Conservation (phyloP, 345 rosid genomes). For the Eucalyptus tenuipes region DNA sequence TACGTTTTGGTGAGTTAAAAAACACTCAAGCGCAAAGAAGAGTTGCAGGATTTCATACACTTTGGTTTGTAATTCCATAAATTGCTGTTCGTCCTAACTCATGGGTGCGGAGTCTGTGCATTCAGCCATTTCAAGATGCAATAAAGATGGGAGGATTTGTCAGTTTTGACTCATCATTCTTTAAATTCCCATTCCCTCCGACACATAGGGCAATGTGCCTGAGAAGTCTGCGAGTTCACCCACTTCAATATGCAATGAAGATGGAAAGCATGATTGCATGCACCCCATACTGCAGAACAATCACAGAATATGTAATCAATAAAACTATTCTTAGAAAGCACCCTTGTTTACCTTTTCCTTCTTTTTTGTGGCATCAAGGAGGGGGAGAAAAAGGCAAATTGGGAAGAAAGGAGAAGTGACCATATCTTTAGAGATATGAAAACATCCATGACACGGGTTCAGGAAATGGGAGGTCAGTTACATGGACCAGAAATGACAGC, state of each 20-base stretch:
- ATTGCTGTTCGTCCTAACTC: conserved; percentile 72
- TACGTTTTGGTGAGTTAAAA: neutral
- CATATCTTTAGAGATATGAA: neutral
- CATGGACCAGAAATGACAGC: neutral
- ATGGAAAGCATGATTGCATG: conserved; percentile 76
- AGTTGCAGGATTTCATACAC: neutral
- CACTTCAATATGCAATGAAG: conserved; percentile 94
- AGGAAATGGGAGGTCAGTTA: neutral
- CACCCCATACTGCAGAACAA: conserved; percentile 45
- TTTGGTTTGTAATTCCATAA: conserved; percentile 29
- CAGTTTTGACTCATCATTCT: conserved; percentile 7
- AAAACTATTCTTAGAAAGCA: neutral
- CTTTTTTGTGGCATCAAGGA: neutral
- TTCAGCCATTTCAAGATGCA: conserved; percentile 92
- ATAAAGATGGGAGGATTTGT: conserved; percentile 59
- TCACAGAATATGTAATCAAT: neutral
- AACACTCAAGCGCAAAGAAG: conserved; percentile 29
- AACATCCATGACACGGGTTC: neutral
- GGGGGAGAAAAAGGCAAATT: neutral
- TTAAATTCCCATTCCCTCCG: conserved; percentile 75
- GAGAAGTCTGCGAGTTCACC: conserved; percentile 85
- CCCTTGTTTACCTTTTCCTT: neutral
- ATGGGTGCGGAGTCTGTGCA: conserved; percentile 62
- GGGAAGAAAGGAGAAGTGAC: neutral
- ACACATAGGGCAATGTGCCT: conserved; percentile 94